Evolutionary conservation across 73 alveolate genomes (phyloP), one percentile per base, ranked within the genome.

Genomic region (Symbiodinium natans): DNA sequence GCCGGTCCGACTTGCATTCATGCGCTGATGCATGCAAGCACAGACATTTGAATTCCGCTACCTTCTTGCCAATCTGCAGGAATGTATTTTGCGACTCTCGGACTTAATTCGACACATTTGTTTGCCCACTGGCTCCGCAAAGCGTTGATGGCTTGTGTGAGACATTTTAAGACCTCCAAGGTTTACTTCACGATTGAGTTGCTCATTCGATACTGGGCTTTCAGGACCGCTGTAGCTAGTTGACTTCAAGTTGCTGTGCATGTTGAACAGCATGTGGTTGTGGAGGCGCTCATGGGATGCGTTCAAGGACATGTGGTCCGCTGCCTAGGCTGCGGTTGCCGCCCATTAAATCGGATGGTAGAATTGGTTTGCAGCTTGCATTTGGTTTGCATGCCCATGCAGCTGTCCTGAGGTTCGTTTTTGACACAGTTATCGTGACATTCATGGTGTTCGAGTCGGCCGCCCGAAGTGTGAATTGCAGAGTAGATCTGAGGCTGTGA

Each of bases 211-310:
- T 68, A 68, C 82, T 15, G 33, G 82, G 33, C 82, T 29, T 68
- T 68, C 36, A 25, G 82, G 82, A 29, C 82, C 19, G 23, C 71
- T 23, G 25, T 23, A 52, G 71, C 25, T 52, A 27, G 21, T 6
- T 29, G 23, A 23, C 71, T 52, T 23, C 71, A 52, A 8, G 23
- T 52, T 52, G n/a, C 23, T 52, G 31, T 15, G 71, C 10, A 13
- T 29, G 9, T 21, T 52, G 71, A 52, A 13, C 31, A 29, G n/a
- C n/a, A 68, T 23, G 33, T 29, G 36, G 10, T 25, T 6, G 19
- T 0, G 33, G 38, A 68, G 82, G 82, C 82, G 82, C 82, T 68
- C 82, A 6, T 29, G 82, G 82, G 82, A 68, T 68, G 82, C 82
- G 27, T 68, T 68, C 82, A 68, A 36, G 27, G 82, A 68, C 36